Conservation (phyloP, 2,329 filamentous ascomycete genomes). For the Thermomyces lanuginosus region DNA sequence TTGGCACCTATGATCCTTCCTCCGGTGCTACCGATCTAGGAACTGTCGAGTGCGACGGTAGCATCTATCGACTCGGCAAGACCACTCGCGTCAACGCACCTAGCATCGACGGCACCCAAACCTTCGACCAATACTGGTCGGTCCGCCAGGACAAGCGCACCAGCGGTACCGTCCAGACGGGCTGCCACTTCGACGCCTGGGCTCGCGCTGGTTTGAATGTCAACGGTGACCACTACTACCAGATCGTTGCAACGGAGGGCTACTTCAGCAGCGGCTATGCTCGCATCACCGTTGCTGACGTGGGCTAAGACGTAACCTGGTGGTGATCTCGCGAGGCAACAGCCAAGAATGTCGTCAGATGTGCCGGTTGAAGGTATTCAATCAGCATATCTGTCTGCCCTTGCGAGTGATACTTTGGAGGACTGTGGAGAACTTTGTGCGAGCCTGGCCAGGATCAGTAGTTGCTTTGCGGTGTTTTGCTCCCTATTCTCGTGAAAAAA, state of each 20-base stretch:
- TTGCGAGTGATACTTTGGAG: too few relatives aligned
- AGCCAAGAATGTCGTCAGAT: too few relatives aligned
- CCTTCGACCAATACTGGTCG: constrained; percentile 30
- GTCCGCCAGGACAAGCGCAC: constrained; percentile 21
- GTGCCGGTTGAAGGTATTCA: too few relatives aligned
- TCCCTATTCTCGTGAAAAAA: too few relatives aligned
- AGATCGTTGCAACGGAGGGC: constrained; percentile 28
- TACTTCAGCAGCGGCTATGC: constrained; percentile 4
- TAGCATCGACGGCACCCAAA: constrained; percentile 24
- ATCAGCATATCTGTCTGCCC: too few relatives aligned
- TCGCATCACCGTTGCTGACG: constrained; percentile 3
- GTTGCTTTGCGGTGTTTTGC: too few relatives aligned
- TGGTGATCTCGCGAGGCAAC: too few relatives aligned
- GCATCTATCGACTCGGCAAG: constrained; percentile 24
- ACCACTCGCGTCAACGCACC: constrained; percentile 22
- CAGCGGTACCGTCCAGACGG: constrained; percentile 20
- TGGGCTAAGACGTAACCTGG: too few relatives aligned
- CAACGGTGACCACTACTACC: constrained; percentile 23
- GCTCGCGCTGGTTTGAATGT: constrained; percentile 15
- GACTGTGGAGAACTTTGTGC: too few relatives aligned
- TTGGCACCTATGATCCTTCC: constrained; percentile 16
- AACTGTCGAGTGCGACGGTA: constrained; percentile 21
- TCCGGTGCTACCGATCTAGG: constrained; percentile 15
- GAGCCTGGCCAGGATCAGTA: too few relatives aligned
- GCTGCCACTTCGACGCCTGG: constrained; percentile 25